Evolutionary conservation across 352 stramenopile species (phyloP), one percentile per base, ranked within the genome.

Genomic region (Plasmopara muralis): DNA sequence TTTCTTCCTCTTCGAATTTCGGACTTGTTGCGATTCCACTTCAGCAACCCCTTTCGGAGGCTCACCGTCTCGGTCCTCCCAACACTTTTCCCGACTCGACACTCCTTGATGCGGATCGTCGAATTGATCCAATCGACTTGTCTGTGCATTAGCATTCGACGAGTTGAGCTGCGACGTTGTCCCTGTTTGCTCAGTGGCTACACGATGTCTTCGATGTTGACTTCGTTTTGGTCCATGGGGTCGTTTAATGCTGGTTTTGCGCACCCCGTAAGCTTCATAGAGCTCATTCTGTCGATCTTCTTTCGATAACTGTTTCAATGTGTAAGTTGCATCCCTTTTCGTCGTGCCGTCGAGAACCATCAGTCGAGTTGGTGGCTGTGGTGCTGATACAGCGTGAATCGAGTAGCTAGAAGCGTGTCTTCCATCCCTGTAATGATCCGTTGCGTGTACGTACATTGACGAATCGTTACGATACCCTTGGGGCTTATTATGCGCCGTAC

Each of bases 201-300:
- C 50, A 6, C 84, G 37, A 46, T 84, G 73, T 14, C 72, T 75
- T 52, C 68, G 72, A 2, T 86, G 55, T 40, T 88, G 73, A 12
- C 70, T 62, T 34, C 77, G 60, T 45, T 86, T 88, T 34, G 83
- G 79, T 6, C 74, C 73, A 45, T 60, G 67, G 41, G 20, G 43
- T 34, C 44, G 60, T 48, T 48, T 38, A 29, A 29, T 40, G n/a
- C 15, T 51, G 10, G 30, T 15, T 28, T 13, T 55, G 10, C 43
- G 65, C 9, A 89, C 64, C 1, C 76, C 79, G 43, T 89, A 89
- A 4, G 76, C 81, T 28, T 86, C 76, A 38, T 87, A 82, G 4
- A 89, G 57, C 28, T 79, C 57, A 2, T 66, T 74, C 30, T 86
- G 73, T 2, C 68, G 59, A 14, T 83, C 74, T 39, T 83, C 65